Base-by-base conservation (phyloP, 345 rosid genomes). In the Murraya koenigii region DNA sequence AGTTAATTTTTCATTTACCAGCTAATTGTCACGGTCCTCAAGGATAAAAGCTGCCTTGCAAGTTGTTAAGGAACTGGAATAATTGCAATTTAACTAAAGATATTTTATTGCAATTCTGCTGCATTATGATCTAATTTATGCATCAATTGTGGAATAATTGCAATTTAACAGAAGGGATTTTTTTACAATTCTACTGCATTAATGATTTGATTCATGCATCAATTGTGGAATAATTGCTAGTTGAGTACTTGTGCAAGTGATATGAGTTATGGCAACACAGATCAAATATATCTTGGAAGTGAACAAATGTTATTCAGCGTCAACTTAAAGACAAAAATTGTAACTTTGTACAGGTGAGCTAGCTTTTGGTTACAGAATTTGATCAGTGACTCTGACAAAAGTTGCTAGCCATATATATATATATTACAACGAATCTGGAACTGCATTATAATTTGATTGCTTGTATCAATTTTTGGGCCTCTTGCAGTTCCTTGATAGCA, bases 401-500 rank as follows among this genome's bases (percentile, higher is more conserved):
- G 6, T 56, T 56, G 60, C 9, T 56, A 56, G 10, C 26, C 60
- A 56, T 2, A 22, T 22, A 1, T n/a, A n/a, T n/a, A n/a, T 7
- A 2, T 19, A 17, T 52, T 1, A 0, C 22, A 44, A 54, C 1
- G 19, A 54, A 22, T 19, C 22, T 56, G 23, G 60, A 56, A 22
- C 22, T 17, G 56, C 22, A 7, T 17, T 52, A 52, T 52, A 52
- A 52, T 22, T 56, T 56, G 60, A 56, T 56, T 2, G 61, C 61
- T 23, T 58, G 63, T 2, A 54, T 9, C 7, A 30, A 2, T 32
- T 54, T 20, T 72, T 11, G 23, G 17, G 61, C 39, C 41, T 38
- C 23, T 25, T 74, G 77, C 79, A 80, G 41, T 75, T 77, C 74
- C 28, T 8, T 15, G 3, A 39, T 22, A 2, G 63, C 72, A 23